Evolutionary conservation across 2,329 filamentous ascomycete species (phyloP).

Genomic region (Botrytis hyacinthi): DNA sequence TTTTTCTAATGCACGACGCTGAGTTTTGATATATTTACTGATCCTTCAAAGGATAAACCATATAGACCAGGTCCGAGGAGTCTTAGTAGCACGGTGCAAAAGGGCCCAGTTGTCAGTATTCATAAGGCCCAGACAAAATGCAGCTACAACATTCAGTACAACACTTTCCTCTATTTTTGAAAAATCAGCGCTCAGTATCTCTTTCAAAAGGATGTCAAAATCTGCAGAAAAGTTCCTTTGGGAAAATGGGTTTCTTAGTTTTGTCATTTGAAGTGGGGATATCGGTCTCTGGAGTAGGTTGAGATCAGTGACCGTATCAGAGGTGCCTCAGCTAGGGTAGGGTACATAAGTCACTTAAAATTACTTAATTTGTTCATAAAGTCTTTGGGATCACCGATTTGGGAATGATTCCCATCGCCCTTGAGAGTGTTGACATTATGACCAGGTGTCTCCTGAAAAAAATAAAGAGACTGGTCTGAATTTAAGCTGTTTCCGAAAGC

Average conservation of each 20-base stretch:
- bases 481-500: not conserved
- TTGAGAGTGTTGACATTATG: not conserved
- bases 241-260: not conserved
- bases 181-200: not conserved
- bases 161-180: not conserved
- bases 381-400: not conserved
- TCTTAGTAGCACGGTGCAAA: too few relatives aligned
- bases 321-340: fast-evolving
- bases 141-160: not conserved
- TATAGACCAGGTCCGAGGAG: not conserved
- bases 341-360: not conserved
- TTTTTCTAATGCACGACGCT: not conserved
- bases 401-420: not conserved
- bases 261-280: not conserved
- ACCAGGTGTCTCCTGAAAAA: not conserved
- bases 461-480: not conserved
- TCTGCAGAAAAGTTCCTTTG: not conserved
- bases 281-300: not conserved
- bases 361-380: not conserved
- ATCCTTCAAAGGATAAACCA: not conserved
- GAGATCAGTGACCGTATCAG: not conserved
- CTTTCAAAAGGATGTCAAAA: not conserved
- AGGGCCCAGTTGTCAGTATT: too few relatives aligned
- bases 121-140: too few relatives aligned
- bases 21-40: not conserved